Base-by-base conservation (phyloP, 1,284 basidiomycete genomes). In the Gymnopus androsaceus region DNA sequence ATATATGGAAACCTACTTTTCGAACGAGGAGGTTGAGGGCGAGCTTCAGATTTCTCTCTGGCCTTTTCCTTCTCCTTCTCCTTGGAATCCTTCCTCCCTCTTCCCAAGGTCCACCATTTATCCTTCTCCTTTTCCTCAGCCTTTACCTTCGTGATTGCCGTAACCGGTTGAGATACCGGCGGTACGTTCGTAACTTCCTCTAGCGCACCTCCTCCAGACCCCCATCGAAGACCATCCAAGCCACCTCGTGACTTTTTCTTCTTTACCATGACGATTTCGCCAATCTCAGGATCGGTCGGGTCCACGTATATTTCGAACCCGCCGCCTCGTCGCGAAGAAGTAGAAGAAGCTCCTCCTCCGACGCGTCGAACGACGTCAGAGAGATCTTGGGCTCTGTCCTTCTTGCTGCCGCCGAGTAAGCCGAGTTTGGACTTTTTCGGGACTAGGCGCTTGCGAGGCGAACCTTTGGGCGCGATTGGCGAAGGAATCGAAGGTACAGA, bases 291-390 rank as follows among this genome's bases (percentile, higher is more conserved):
- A 17, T 79, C 73, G 1, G 76, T 70, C 1, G 85, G 83, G 64
- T 90, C 88, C 8, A 90, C 85, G 63, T 85, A 88, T 54, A 90
- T 88, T 62, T 90, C 86, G 63, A 88, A 87, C 1, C 81, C 83
- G 9, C 79, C 74, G 25, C 69, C 70, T 11, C 71, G 74, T 0
- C 72, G 67, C 4, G 78, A 77, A 38, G 67, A 71, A 7, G 76
- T 65, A 15, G 78, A 77, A 38, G 67, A 71, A 7, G 76, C 65
- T 9, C 50, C 50, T 17, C 48, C 72, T 6, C 83, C 81, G 12
- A 87, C 80, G 40, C 83, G 82, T 19, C 83, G 74, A 12, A 81
- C 76, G 50, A 86, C 81, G 59, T 87, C 85, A 2, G 81, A 83
- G 46, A 86, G 72, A 63, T 88, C 85, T 41, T 76, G 76, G 3